Percentiles rank a stretch among this genome's conserved stretches.
phyloP scores from a whole-genome alignment of 345 rosid species.

The Stellera chamaejasme region DNA sequence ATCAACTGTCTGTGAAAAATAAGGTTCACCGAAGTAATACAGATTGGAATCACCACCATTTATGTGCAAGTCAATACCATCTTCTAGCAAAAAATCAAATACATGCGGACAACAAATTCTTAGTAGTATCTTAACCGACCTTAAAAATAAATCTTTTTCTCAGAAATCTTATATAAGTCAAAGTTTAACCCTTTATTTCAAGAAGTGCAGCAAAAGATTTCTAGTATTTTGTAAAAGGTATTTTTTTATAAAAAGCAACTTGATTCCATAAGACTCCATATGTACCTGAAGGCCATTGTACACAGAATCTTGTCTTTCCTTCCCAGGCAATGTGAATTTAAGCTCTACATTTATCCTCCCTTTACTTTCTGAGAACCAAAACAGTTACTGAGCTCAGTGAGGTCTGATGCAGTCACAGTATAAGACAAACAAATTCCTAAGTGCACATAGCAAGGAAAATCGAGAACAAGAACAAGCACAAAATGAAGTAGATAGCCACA shows the following conservation, averaged over 20 bases:
- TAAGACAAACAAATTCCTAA: background rate
- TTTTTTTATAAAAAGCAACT: background rate
- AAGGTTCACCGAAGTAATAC: background rate
- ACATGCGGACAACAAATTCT: background rate
- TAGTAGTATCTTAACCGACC: too few relatives aligned
- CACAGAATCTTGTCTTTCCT: slow-evolving; percentile 97
- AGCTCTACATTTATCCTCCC: slow-evolving; percentile 48
- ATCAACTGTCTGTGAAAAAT: slow-evolving; percentile 47
- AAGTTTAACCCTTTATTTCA: too few relatives aligned
- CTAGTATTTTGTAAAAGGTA: background rate
- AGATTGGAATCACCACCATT: background rate
- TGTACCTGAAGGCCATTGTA: slow-evolving; percentile 83
- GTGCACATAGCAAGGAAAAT: background rate
- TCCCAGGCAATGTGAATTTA: slow-evolving; percentile 80
- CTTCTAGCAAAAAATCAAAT: background rate
- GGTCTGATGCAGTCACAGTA: background rate
- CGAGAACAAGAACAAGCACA: background rate
- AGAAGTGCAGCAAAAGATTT: background rate
- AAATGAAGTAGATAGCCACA: background rate
- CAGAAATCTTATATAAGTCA: too few relatives aligned
- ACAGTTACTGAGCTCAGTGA: slow-evolving; percentile 11
- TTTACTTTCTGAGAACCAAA: slow-evolving; percentile 36
- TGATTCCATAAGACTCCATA: background rate
- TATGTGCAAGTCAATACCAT: background rate
- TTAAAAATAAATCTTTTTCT: too few relatives aligned